Conservation (phyloP, 1,284 basidiomycete species). For the Malassezia sp. region DNA sequence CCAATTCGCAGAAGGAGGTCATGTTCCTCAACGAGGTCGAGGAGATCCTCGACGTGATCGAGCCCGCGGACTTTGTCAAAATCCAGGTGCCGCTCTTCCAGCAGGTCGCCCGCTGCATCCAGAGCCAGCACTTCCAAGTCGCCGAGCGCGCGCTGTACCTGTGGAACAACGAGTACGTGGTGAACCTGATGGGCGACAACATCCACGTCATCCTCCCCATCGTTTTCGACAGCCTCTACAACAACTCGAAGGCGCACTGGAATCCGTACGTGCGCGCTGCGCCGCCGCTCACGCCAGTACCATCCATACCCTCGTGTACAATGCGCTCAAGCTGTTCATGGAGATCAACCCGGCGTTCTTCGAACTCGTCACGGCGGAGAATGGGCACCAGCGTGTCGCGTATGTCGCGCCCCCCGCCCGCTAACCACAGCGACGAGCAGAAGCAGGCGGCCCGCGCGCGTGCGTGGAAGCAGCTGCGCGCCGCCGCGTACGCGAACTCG, state of each 20-base stretch:
- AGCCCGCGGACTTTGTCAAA: constrained; percentile 91
- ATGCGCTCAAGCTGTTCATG: constrained; percentile 96
- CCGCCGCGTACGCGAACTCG: constrained; percentile 36
- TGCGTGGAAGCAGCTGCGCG: constrained; percentile 36
- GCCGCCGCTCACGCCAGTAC: constrained; percentile 57
- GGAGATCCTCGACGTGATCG: constrained; percentile 96
- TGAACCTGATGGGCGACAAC: constrained; percentile 98
- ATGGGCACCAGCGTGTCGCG: constrained; percentile 63
- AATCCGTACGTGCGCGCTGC: constrained; percentile 61
- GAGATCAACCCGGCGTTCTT: constrained; percentile 95
- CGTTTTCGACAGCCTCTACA: constrained; percentile 94
- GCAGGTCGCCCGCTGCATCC: constrained; percentile 92
- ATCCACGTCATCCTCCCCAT: constrained; percentile 79
- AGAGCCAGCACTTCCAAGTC: constrained; percentile 94
- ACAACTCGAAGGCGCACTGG: constrained; percentile 95
- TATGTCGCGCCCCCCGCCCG: constrained; percentile 11
- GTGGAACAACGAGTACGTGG: constrained; percentile 88
- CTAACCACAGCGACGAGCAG: too few species aligned
- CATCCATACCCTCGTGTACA: constrained; percentile 98
- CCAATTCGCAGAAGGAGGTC: constrained; percentile 99
- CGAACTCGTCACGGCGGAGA: constrained; percentile 84
- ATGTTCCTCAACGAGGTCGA: constrained; percentile 99
- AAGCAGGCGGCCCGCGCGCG: constrained; percentile 34
- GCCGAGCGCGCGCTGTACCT: constrained; percentile 47
- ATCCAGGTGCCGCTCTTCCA: constrained; percentile 87